phyloP scores from a whole-genome alignment of 306 rosid species.

The Argentina anserina region DNA sequence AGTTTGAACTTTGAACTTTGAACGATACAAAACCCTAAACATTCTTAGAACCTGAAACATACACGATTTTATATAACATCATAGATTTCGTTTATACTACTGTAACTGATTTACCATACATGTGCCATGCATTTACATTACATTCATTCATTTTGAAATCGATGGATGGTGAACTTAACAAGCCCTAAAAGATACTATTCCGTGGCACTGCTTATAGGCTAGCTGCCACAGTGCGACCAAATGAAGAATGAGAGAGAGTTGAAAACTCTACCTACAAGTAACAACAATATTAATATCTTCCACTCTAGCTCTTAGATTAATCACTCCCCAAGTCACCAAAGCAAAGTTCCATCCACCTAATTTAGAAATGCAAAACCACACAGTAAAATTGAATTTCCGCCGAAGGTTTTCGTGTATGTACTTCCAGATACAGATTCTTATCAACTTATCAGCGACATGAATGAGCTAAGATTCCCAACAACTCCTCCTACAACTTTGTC shows the following conservation, averaged over 20 bases:
- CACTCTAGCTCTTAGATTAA: neutral
- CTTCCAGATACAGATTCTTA: slow-evolving; percentile 15
- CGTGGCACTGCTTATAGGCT: neutral
- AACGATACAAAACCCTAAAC: no score
- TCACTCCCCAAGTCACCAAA: neutral
- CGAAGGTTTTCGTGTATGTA: slow-evolving; percentile 22
- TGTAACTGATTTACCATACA: neutral
- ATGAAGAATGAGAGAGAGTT: neutral
- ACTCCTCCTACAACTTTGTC: slow-evolving; percentile 47
- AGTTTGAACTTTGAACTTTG: no score
- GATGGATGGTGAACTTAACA: neutral
- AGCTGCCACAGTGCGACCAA: neutral
- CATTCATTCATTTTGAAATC: neutral
- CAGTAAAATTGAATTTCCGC: neutral
- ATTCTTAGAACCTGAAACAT: no score
- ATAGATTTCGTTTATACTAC: no score
- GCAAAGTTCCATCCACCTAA: slow-evolving; percentile 4
- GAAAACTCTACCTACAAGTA: slow-evolving; percentile 5
- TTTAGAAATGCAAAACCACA: neutral
- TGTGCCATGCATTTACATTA: neutral
- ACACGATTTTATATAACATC: no score
- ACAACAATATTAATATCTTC: neutral
- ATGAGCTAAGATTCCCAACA: slow-evolving; percentile 50
- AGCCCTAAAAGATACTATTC: neutral
- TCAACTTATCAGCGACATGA: slow-evolving; percentile 34